Evolutionary conservation across 192 early-diverging fungal species (phyloP).

Genomic region (Coemansia guatemalensis): DNA sequence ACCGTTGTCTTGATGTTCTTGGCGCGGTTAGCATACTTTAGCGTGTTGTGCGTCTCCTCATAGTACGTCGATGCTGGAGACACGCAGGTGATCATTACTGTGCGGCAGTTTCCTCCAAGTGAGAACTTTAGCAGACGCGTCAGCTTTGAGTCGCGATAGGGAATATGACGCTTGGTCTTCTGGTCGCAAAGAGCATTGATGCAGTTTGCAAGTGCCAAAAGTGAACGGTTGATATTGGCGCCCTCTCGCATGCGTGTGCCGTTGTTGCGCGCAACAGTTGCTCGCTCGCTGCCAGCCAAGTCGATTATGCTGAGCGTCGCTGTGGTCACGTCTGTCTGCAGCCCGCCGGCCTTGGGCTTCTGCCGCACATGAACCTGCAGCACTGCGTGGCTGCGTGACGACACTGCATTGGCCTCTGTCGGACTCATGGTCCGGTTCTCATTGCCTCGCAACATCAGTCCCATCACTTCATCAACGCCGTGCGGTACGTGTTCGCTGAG

Average conservation of each 20-base stretch:
- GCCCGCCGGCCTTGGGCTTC: conserved; percentile 33
- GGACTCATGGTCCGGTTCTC: conserved; percentile 72
- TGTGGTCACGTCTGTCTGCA: conserved; percentile 51
- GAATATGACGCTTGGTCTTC: conserved; percentile 61
- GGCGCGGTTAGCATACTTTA: conserved; percentile 75
- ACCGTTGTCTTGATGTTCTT: conserved; percentile 71
- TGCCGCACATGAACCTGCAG: conserved; percentile 61
- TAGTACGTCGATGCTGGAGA: conserved; percentile 63
- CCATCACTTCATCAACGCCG: conserved; percentile 57
- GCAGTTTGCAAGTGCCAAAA: conserved; percentile 75
- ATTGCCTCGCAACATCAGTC: conserved; percentile 59
- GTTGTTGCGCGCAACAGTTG: conserved; percentile 60
- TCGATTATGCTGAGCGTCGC: conserved; percentile 74
- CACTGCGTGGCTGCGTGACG: conserved; percentile 79
- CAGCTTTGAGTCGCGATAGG: conserved; percentile 76
- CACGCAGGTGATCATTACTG: conserved; percentile 78
- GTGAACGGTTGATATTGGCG: conserved; percentile 75
- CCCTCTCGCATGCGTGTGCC: conserved; percentile 73
- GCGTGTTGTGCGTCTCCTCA: conserved; percentile 77
- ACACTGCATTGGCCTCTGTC: conserved; percentile 72
- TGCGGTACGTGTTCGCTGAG: conserved; percentile 63
- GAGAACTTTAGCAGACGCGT: conserved; percentile 73
- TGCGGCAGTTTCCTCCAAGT: conserved; percentile 77
- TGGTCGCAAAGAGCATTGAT: conserved; percentile 67
- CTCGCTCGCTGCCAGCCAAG: conserved; percentile 73